Evolutionary conservation across 139 green algal genomes (phyloP).

Genomic region (Dunaliella primolecta): DNA sequence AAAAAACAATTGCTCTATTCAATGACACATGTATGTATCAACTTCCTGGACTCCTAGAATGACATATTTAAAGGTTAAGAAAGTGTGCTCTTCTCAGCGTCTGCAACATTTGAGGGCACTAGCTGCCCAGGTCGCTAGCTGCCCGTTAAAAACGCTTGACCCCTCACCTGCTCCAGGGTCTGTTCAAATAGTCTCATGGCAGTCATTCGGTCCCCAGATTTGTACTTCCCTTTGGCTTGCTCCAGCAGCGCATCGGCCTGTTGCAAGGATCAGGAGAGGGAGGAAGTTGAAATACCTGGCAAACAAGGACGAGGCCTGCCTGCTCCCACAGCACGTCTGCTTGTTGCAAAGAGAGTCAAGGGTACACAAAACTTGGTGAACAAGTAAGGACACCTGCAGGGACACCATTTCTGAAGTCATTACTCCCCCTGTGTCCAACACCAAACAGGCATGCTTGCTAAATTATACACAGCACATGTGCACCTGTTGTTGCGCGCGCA

Average conservation of each 20-base stretch:
- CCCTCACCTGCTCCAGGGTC: constrained; percentile 37
- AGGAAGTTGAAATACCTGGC: not conserved
- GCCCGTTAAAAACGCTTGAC: too few relatives aligned
- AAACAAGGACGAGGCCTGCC: not conserved
- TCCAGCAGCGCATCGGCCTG: constrained; percentile 17
- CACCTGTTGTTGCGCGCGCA: not conserved
- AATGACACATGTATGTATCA: not conserved
- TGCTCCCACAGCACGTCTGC: not conserved
- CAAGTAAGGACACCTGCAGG: not conserved
- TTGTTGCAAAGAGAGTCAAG: too few relatives aligned
- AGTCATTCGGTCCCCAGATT: constrained; percentile 56
- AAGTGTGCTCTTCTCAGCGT: not conserved
- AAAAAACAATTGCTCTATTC: not conserved
- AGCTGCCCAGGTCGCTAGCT: not conserved
- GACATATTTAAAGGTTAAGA: too few relatives aligned
- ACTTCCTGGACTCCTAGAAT: too few relatives aligned
- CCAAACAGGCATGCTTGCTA: not conserved
- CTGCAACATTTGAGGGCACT: not conserved
- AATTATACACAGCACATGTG: not conserved
- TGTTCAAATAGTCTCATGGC: constrained; percentile 70
- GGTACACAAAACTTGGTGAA: not conserved
- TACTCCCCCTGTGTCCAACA: too few relatives aligned
- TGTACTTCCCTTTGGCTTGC: constrained; percentile 39
- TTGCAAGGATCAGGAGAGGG: not conserved
- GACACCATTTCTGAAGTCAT: not conserved